Evolutionary conservation across 139 green algal genomes (phyloP), one percentile per base, ranked within the genome.

Genomic region (Coccomyxa sp.): DNA sequence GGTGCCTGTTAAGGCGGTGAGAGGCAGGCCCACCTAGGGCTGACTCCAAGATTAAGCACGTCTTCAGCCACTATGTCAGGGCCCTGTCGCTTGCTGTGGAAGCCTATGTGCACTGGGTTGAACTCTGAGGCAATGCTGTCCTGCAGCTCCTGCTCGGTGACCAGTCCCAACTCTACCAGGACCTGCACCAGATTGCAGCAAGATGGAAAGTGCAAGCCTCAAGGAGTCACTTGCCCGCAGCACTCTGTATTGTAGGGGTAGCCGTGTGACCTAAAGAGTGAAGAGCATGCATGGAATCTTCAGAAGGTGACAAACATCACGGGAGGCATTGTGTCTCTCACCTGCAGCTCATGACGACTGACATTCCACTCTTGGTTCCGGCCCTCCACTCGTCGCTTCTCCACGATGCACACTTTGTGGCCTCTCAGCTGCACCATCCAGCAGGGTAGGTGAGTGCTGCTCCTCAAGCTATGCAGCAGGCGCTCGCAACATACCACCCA

Each of bases 41-140:
- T 84, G 18, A 97, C 86, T 4, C 94, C 94, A 22, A 96, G 70
- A 81, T 97, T 95, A 16, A 97, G 90, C 12, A 92, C 88, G 79
- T 95, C 92, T 0, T 80, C 27, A 34, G 90, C 81, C 82, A 75
- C 88, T 35, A 94, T 72, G 55, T 89, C 85, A 35, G 50, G 50
- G 50, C 27, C 18, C 50, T 64, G 22, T 7, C 71, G 0, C 38
- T 38, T 37, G 22, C 50, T 76, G 37, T 84, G 16, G 76, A 94
- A 93, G 40, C 81, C 84, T 36, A 89, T 84, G 5, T 91, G 81
- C 24, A 93, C 83, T 0, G 92, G 90, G 80, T 97, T 94, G 84
- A 93, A 97, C 73, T 94, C 81, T 1, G 84, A 88, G 7, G 82
- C 79, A 24, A 97, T 88, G 40, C 75, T 78, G 0, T 55, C 78